Evolutionary conservation across 768 basidiomycete genomes (phyloP).

Genomic region (Leccinum boreale): DNA sequence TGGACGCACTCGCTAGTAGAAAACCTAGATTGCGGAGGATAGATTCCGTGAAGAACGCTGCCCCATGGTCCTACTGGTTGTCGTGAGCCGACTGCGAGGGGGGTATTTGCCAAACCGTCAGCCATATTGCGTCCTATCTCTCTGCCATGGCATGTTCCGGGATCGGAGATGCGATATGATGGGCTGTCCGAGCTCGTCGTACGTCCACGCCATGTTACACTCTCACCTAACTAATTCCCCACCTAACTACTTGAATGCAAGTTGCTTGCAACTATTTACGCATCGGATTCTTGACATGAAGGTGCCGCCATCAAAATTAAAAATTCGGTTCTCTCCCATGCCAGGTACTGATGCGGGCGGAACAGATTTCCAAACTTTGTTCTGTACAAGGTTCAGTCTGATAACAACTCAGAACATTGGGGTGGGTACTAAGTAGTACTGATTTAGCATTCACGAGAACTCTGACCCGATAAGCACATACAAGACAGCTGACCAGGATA

Average conservation of each 20-base stretch:
- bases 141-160: not conserved
- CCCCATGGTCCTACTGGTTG: not conserved
- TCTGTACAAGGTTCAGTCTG: conserved; percentile 17
- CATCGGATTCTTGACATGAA: not conserved
- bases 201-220: not conserved
- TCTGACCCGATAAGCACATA: conserved; percentile 20
- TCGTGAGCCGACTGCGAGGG: not conserved
- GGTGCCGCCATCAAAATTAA: conserved; percentile 12
- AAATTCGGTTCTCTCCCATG: conserved; percentile 8
- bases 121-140: not conserved
- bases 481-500: conserved; percentile 23
- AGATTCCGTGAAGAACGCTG: not conserved
- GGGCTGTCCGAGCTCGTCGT: not conserved
- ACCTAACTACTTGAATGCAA: not conserved
- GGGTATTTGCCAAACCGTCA: not conserved
- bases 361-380: conserved; percentile 10
- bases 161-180: not conserved
- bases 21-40: not conserved
- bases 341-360: conserved; percentile 9
- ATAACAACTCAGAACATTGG: conserved; percentile 8
- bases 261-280: conserved; percentile 5
- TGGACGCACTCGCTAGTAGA: not conserved
- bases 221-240: not conserved
- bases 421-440: conserved; percentile 3
- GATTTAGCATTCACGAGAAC: conserved; percentile 12